Conservation (phyloP, 2,329 filamentous ascomycete genomes). For the Ophiocordyceps unilateralis region DNA sequence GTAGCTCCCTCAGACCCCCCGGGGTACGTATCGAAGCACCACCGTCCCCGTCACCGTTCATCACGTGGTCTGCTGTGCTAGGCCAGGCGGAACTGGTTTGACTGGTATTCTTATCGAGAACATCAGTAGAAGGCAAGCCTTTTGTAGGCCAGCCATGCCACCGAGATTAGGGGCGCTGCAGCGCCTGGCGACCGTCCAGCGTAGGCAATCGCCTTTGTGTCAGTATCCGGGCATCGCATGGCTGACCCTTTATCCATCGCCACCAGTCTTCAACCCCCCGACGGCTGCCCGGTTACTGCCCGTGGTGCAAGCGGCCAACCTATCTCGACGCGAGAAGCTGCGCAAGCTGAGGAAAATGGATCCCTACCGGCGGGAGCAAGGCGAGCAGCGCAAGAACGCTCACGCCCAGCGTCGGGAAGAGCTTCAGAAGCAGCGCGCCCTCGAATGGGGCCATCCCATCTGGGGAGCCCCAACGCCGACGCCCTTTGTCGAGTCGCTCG, state of each 20-base stretch:
- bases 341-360: conserved; percentile 49
- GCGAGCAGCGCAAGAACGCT: conserved; percentile 66
- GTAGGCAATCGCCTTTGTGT: conserved; percentile 24
- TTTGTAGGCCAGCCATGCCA: conserved; percentile 35
- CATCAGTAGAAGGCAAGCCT: no score
- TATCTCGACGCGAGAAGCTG: conserved; percentile 45
- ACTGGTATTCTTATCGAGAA: no score
- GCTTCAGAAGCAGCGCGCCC: conserved; percentile 46
- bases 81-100: no score
- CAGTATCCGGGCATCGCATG: not conserved
- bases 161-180: conserved; percentile 45
- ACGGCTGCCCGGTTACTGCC: conserved; percentile 23
- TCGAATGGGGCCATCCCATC: conserved; percentile 60
- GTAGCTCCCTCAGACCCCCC: not conserved
- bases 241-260: conserved; percentile 30
- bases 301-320: conserved; percentile 45
- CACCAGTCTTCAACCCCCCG: conserved; percentile 19
- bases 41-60: no score
- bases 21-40: not conserved
- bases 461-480: conserved; percentile 49
- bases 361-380: conserved; percentile 67
- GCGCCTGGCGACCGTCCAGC: conserved; percentile 39
- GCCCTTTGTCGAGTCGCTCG: conserved; percentile 69
- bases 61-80: not conserved
- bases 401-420: conserved; percentile 61